Conservation (phyloP, 805 yeast genomes). For the Hanseniaspora singularis region DNA sequence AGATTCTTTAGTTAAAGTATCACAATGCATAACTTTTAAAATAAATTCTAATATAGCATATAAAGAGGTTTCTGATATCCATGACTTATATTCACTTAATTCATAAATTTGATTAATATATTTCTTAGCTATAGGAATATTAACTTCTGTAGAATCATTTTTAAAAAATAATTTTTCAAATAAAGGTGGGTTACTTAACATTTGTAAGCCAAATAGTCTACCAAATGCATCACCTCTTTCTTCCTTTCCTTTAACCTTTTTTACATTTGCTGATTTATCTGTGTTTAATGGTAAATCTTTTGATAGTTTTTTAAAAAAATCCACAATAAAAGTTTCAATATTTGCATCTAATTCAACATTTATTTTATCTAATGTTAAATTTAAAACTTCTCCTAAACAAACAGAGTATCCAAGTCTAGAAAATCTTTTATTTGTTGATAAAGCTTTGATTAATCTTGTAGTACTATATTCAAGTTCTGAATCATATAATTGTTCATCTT, state of each 20-base stretch:
- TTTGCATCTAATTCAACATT: slow-evolving; percentile 1
- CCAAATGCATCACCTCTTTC: slow-evolving; percentile 75
- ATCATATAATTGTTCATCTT: slow-evolving; percentile 22
- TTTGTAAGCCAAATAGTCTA: slow-evolving; percentile 69
- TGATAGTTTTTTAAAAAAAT: slow-evolving; percentile 21
- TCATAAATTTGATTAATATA: slow-evolving; percentile 41
- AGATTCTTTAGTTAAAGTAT: not conserved
- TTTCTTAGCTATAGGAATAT: slow-evolving; percentile 28
- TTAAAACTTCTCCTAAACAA: slow-evolving; percentile 62
- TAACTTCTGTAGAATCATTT: slow-evolving; percentile 19
- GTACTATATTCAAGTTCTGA: slow-evolving; percentile 76
- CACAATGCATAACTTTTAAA: slow-evolving; percentile 23
- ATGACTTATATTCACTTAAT: slow-evolving; percentile 53
- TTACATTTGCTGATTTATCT: slow-evolving; percentile 32
- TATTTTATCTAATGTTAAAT: slow-evolving; percentile 27
- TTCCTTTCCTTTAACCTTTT: slow-evolving; percentile 61
- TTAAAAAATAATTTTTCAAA: slow-evolving; percentile 25
- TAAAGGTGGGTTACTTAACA: slow-evolving; percentile 47
- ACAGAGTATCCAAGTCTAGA: slow-evolving; percentile 82
- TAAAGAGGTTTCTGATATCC: slow-evolving; percentile 77
- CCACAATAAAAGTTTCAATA: slow-evolving; percentile 20
- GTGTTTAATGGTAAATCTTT: slow-evolving; percentile 29
- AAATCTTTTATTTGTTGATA: slow-evolving; percentile 68
- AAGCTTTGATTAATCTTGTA: slow-evolving; percentile 65
- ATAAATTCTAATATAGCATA: slow-evolving; percentile 51